Percentiles rank a stretch among this genome's conserved stretches.
phyloP scores from a whole-genome alignment of 768 basidiomycete species.

The Pisolithus microcarpus region DNA sequence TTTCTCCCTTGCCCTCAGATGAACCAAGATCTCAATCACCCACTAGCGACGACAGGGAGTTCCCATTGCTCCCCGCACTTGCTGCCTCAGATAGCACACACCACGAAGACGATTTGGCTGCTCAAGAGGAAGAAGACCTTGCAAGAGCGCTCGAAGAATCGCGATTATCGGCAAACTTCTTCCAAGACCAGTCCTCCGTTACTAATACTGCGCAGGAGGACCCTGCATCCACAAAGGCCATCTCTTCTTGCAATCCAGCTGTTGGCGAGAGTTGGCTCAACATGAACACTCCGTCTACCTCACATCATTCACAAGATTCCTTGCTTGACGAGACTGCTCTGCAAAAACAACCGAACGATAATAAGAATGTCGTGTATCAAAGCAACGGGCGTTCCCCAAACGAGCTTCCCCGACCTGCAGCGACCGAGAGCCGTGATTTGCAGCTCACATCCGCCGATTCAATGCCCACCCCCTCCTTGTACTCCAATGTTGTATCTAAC shows the following conservation, averaged over 20 bases:
- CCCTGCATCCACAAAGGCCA: conserved; percentile 14
- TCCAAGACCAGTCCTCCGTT: conserved; percentile 6
- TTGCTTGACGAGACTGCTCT: conserved; percentile 23
- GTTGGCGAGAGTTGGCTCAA: conserved; percentile 28
- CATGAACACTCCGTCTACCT: conserved; percentile 21
- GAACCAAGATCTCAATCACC: conserved; percentile 11
- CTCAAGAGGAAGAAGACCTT: conserved; percentile 58
- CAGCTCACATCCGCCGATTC: conserved; percentile 2
- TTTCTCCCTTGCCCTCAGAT: conserved; percentile 2
- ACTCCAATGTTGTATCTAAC: conserved; percentile 20
- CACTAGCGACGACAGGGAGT: conserved; percentile 36
- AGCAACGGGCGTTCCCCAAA: neutral
- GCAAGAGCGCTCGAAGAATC: conserved; percentile 57
- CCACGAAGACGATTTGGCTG: conserved; percentile 19
- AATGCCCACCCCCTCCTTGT: conserved; percentile 16
- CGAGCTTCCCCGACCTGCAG: conserved; percentile 1
- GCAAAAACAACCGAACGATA: conserved; percentile 14
- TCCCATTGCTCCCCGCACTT: conserved; percentile 42
- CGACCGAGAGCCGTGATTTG: conserved; percentile 4
- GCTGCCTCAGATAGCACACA: conserved; percentile 32
- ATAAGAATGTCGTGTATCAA: conserved; percentile 6
- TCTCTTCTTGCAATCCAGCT: conserved; percentile 9
- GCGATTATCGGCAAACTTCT: conserved; percentile 15
- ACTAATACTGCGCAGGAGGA: conserved; percentile 5
- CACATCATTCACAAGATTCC: conserved; percentile 5